Base-by-base conservation (phyloP, 1,284 basidiomycete species). In the Boletus subluridellus region DNA sequence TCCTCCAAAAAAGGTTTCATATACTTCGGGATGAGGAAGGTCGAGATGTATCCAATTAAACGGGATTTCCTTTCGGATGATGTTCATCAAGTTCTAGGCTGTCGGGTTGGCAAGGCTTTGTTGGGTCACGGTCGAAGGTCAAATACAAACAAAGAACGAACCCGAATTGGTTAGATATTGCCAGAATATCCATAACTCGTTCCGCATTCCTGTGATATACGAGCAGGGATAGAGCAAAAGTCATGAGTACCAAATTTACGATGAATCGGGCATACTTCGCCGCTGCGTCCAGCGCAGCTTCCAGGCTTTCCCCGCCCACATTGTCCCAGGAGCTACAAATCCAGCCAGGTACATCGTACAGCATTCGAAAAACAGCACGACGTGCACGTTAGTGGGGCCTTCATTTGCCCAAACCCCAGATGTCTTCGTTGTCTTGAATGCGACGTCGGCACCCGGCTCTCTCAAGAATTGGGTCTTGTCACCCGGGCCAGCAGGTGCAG, bases 391-490 rank as follows among this genome's bases (percentile, higher is more conserved):
- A 35, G 51, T 30, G 2, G 53, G 53, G 7, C 59, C 59, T 41
- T 64, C 63, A 37, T 61, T 54, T 41, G 8, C 24, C 21, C 61
- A 39, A 1, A 58, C 44, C 9, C 63, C 62, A 1, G 45, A 42
- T 44, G 74, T 73, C 55, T 63, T 62, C 2, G 63, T 63, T 0
- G 60, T 69, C 57, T 75, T 73, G 67, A 76, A 76, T 1, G 67
- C 71, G 10, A 69, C 63, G 55, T 76, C 74, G 3, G 74, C 65
- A 3, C 74, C 73, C 32, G 76, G 58, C 5, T 66, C 66, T 49
- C 72, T 70, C 49, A 75, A 55, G 58, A 67, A 73, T 37, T 66
- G 60, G 41, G 74, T 70, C 62, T 77, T 77, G 41, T 73, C 68
- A 26, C 75, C 73, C 10, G 69, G 66, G 17, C 73, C 74, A 5